Conservation (phyloP, 1,139 yeast species). For the Lodderomyces parapsilosis region DNA sequence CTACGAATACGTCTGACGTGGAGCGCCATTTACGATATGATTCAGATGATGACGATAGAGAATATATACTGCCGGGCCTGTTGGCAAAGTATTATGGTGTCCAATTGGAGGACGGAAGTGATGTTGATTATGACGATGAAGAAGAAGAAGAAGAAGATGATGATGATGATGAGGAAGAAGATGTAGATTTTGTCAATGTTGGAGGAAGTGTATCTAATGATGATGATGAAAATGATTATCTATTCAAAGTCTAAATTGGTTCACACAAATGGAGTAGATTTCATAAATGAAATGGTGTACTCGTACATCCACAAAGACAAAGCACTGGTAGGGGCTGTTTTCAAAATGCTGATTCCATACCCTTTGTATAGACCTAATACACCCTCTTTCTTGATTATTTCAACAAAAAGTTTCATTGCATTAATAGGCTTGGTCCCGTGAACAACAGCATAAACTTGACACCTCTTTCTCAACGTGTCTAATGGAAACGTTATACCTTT, state of each 20-base stretch:
- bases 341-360: conserved; percentile 61
- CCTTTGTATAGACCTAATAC: conserved; percentile 72
- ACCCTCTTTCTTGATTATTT: conserved; percentile 57
- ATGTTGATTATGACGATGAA: conserved; percentile 16
- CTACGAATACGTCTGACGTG: conserved; percentile 15
- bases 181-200: conserved; percentile 26
- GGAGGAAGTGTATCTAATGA: conserved; percentile 17
- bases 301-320: conserved; percentile 76
- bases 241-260: conserved; percentile 26
- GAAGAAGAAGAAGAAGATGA: conserved; percentile 19
- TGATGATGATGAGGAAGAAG: conserved; percentile 21
- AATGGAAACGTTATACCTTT: conserved; percentile 80
- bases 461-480: conserved; percentile 76
- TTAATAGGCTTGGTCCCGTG: conserved; percentile 14
- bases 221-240: conserved; percentile 32
- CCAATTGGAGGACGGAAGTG: conserved; percentile 23
- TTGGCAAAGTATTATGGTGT: conserved; percentile 31
- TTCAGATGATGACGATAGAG: conserved; percentile 33
- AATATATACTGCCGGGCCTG: conserved; percentile 46
- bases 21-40: conserved; percentile 13
- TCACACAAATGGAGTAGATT: background rate
- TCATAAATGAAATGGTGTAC: conserved; percentile 21
- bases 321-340: conserved; percentile 83
- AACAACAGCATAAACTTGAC: conserved; percentile 57
- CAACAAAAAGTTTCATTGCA: conserved; percentile 20